phyloP scores from a whole-genome alignment of 371 early-diverging fungal species.

The Mucor mucedo region DNA sequence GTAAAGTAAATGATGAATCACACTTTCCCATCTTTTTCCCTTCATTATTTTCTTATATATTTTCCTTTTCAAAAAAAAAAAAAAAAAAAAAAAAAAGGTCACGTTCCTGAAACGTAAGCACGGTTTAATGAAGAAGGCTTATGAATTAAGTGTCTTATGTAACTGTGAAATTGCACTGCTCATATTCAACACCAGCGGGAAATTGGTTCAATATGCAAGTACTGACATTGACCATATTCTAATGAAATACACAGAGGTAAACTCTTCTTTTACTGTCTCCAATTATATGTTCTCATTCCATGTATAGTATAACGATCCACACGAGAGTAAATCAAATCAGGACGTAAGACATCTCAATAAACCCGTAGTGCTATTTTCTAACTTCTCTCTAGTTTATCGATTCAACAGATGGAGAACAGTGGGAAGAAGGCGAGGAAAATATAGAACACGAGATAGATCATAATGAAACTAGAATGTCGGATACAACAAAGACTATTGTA shows the following conservation, averaged over 20 bases:
- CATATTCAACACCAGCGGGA: slow-evolving; percentile 87
- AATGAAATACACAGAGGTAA: slow-evolving; percentile 88
- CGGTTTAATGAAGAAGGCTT: slow-evolving; percentile 99
- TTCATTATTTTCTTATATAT: no score
- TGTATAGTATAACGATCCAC: slow-evolving; percentile 42
- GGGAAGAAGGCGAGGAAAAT: slow-evolving; percentile 22
- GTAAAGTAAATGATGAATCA: slow-evolving; percentile 10
- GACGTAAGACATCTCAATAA: slow-evolving; percentile 31
- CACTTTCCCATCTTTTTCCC: neutral
- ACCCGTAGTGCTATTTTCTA: neutral
- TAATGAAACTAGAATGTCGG: slow-evolving; percentile 7
- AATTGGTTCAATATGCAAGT: slow-evolving; percentile 92
- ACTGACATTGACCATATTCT: slow-evolving; percentile 92
- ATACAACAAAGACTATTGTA: neutral
- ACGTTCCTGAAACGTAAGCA: slow-evolving; percentile 97
- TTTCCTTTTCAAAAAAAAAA: neutral
- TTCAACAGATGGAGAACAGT: slow-evolving; percentile 14
- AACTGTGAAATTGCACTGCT: slow-evolving; percentile 95
- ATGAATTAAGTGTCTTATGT: slow-evolving; percentile 96
- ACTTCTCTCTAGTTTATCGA: slow-evolving; percentile 5
- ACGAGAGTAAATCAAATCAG: slow-evolving; percentile 49
- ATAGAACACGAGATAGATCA: slow-evolving; percentile 1
- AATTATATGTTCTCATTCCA: neutral
- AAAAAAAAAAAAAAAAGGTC: slow-evolving; percentile 53
- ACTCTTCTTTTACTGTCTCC: neutral